Evolutionary conservation across 2,329 filamentous ascomycete species (phyloP).

Genomic region (Cladosporium colombiae): DNA sequence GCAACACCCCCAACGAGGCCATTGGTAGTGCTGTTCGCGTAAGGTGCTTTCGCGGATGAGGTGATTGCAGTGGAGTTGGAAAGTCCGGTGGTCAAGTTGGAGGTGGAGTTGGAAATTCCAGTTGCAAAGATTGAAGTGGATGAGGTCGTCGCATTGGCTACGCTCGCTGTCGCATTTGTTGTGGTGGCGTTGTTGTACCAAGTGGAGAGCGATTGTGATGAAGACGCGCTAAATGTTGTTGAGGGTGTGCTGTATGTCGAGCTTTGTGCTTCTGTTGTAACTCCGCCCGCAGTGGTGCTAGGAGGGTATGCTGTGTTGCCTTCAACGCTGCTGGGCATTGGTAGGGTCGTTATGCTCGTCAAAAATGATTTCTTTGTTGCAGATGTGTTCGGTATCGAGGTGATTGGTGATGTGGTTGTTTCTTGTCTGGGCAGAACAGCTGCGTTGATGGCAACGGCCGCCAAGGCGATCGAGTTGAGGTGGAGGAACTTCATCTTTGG

Average conservation of each 20-base stretch:
- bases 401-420: slow-evolving; percentile 5
- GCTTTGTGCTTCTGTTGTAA: not conserved
- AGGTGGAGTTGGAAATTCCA: not conserved
- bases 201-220: not conserved
- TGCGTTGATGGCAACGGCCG: slow-evolving; percentile 4
- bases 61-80: not conserved
- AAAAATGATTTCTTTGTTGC: slow-evolving; percentile 10
- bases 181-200: not conserved
- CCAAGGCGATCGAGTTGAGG: slow-evolving; percentile 12
- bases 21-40: slow-evolving; percentile 7
- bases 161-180: not conserved
- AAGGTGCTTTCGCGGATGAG: slow-evolving; percentile 1
- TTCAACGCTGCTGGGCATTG: slow-evolving; percentile 15
- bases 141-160: slow-evolving; percentile 1
- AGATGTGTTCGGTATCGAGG: slow-evolving; percentile 10
- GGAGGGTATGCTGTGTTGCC: slow-evolving; percentile 19
- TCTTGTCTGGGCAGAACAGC: slow-evolving; percentile 19
- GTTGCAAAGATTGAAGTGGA: slow-evolving; percentile 8
- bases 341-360: slow-evolving; percentile 16
- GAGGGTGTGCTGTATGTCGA: slow-evolving; percentile 5
- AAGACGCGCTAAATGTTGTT: not conserved
- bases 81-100: not conserved
- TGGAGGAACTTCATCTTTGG: slow-evolving; percentile 14
- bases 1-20: slow-evolving; percentile 10
- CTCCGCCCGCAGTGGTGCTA: not conserved